These are phyloP conservation scores for Wallacemonas sp. DNA, from an alignment of 208 protist species.

Conservation along the genomic window DNA sequence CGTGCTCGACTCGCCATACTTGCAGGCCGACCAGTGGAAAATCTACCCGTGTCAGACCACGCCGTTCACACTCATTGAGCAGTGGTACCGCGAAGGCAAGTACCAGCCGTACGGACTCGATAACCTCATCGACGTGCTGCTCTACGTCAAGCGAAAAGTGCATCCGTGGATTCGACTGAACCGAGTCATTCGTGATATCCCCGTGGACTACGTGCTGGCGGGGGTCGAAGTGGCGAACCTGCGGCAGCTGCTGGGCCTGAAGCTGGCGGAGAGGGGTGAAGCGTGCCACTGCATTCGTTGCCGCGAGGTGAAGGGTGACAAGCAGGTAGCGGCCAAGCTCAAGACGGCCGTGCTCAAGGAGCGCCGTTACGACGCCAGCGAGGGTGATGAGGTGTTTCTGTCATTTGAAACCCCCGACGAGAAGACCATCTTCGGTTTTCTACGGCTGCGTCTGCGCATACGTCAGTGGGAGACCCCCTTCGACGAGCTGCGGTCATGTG, in stretches of 20 bases:
- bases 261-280: constrained; percentile 88
- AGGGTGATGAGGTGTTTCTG: constrained; percentile 75
- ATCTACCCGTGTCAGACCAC: constrained; percentile 99
- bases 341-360: constrained; percentile 41
- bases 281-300: constrained; percentile 95
- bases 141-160: constrained; percentile 93
- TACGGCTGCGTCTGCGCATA: constrained; percentile 70
- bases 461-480: constrained; percentile 92
- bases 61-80: constrained; percentile 96
- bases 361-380: constrained; percentile 63
- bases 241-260: constrained; percentile 92
- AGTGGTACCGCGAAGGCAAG: constrained; percentile 95
- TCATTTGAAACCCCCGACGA: constrained; percentile 77
- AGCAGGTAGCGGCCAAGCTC: constrained; percentile 38
- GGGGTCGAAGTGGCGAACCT: constrained; percentile 98
- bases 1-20: constrained; percentile 94
- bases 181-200: constrained; percentile 98
- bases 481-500: constrained; percentile 86
- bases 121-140: constrained; percentile 92
- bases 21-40: constrained; percentile 98
- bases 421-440: constrained; percentile 74
- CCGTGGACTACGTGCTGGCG: constrained; percentile 96
- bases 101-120: constrained; percentile 94
- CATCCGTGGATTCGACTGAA: constrained; percentile 99
- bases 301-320: constrained; percentile 88